phyloP scores from a whole-genome alignment of 1,284 basidiomycete species.

The Heterobasidion occidentale region DNA sequence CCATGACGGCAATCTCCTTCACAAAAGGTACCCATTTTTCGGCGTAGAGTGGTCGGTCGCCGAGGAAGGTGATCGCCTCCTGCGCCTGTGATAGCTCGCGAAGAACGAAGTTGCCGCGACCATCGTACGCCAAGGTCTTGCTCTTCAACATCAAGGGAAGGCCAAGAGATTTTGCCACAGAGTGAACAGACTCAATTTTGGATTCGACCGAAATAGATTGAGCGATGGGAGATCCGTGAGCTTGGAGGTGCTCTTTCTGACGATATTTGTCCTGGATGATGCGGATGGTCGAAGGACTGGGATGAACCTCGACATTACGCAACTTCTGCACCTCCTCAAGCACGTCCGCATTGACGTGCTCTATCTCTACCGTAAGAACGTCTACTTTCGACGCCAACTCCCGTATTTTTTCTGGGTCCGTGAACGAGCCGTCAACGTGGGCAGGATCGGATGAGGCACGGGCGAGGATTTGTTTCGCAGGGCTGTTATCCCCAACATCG shows the following conservation, averaged over 20 bases:
- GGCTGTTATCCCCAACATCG: constrained; percentile 72
- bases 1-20: constrained; percentile 96
- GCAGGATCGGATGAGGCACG: constrained; percentile 37
- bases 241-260: constrained; percentile 77
- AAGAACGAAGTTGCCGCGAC: constrained; percentile 87
- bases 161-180: constrained; percentile 54
- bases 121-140: constrained; percentile 92
- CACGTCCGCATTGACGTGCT: constrained; percentile 86
- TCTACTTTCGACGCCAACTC: constrained; percentile 80
- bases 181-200: constrained; percentile 46
- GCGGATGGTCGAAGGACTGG: constrained; percentile 77
- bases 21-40: constrained; percentile 91
- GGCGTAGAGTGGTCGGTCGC: constrained; percentile 74
- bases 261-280: constrained; percentile 94
- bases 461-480: constrained; percentile 86
- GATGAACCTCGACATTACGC: constrained; percentile 67
- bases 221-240: constrained; percentile 62
- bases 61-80: constrained; percentile 62
- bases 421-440: constrained; percentile 90
- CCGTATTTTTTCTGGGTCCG: constrained; percentile 74
- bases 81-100: constrained; percentile 45
- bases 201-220: constrained; percentile 62
- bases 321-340: constrained; percentile 59
- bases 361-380: constrained; percentile 93
- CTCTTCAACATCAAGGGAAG: constrained; percentile 96